Percentiles rank a stretch among this genome's conserved stretches.
These are phyloP conservation scores for Phlegmacium glaucopus DNA, from an alignment of 768 basidiomycete species.

Conservation along the genomic window DNA sequence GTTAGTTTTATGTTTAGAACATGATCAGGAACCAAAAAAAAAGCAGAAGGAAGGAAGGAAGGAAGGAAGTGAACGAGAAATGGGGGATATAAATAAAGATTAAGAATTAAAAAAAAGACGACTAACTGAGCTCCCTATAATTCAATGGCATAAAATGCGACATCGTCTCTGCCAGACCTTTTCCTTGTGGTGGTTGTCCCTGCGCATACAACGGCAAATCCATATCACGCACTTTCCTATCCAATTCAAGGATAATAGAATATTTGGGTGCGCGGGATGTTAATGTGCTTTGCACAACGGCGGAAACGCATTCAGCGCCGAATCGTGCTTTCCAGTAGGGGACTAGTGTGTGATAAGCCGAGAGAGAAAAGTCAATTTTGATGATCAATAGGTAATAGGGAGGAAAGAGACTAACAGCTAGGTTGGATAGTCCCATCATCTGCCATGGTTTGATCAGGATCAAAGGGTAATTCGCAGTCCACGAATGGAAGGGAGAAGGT, in stretches of 20 bases:
- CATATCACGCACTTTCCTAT: constrained; percentile 68
- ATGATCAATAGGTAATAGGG: neutral
- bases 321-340: constrained; percentile 71
- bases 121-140: constrained; percentile 66
- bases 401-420: constrained; percentile 49
- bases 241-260: constrained; percentile 58
- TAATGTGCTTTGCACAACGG: constrained; percentile 65
- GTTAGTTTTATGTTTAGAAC: too few species aligned
- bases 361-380: neutral
- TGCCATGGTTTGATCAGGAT: constrained; percentile 54
- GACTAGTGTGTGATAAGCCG: too few species aligned
- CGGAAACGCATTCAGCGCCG: constrained; percentile 60
- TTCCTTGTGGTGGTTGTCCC: constrained; percentile 43
- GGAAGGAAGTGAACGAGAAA: constrained; percentile 1
- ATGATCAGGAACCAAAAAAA: too few species aligned
- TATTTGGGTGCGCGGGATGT: constrained; percentile 64
- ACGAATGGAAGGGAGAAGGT: constrained; percentile 69
- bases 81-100: neutral
- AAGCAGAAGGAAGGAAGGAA: neutral
- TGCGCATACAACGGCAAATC: constrained; percentile 61
- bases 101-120: too few species aligned
- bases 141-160: constrained; percentile 73
- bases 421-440: constrained; percentile 55
- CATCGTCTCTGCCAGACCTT: constrained; percentile 61
- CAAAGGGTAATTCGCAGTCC: constrained; percentile 67